Evolutionary conservation across 2,329 filamentous ascomycete species (phyloP).

Genomic region (Cordyceps farinosa): DNA sequence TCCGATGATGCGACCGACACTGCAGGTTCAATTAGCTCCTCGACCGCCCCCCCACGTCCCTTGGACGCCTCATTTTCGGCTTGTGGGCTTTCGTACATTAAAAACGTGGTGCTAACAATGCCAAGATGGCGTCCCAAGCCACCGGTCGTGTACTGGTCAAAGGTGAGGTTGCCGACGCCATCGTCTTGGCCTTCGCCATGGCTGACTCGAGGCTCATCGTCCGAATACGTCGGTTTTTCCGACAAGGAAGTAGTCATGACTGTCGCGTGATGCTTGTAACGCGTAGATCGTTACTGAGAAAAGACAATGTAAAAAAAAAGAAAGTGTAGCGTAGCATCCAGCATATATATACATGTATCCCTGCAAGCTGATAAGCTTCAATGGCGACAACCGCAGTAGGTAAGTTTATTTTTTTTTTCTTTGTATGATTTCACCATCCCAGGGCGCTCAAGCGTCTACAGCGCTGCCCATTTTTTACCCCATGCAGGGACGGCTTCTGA

Average conservation of each 20-base stretch:
- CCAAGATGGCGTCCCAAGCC: conserved; percentile 24
- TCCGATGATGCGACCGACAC: conserved; percentile 25
- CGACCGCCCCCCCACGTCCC: background rate
- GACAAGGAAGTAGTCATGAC: background rate
- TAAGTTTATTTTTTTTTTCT: background rate
- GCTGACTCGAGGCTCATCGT: background rate
- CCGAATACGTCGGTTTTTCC: background rate
- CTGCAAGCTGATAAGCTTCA: background rate
- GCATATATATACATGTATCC: background rate
- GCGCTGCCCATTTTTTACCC: background rate
- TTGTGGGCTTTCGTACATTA: conserved; percentile 18
- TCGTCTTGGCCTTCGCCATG: conserved; percentile 4
- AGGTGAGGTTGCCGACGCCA: conserved; percentile 20
- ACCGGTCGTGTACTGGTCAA: conserved; percentile 23
- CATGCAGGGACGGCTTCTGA: background rate
- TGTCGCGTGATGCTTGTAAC: background rate
- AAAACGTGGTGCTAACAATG: conserved; percentile 23
- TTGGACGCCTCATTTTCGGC: too few relatives aligned
- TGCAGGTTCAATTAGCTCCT: background rate
- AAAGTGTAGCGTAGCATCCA: background rate
- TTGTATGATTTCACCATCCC: too few relatives aligned
- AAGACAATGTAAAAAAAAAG: background rate
- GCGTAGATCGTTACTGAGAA: too few relatives aligned
- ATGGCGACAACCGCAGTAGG: background rate
- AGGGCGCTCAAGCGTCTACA: too few relatives aligned